Conservation (phyloP, 139 green algal species). For the Desmodesmus armatus region DNA sequence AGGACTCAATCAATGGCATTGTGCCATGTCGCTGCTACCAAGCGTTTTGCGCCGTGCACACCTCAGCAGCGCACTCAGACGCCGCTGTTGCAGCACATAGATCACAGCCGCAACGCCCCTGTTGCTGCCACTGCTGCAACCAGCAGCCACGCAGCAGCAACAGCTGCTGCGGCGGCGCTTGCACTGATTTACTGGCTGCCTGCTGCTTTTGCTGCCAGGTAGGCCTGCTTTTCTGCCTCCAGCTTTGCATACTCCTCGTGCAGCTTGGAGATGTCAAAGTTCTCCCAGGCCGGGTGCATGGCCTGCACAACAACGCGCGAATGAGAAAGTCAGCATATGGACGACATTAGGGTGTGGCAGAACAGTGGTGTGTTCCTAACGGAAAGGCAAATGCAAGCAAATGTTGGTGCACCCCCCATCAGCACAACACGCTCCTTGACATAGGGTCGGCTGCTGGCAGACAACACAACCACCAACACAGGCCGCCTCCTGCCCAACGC, state of each 20-base stretch:
- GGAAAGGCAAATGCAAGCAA: neutral
- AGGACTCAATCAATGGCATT: no score
- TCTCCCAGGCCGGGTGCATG: constrained; percentile 41
- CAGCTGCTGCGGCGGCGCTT: neutral
- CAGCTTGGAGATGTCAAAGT: constrained; percentile 35
- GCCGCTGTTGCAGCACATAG: no score
- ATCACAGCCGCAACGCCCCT: no score
- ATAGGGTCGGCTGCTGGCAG: neutral
- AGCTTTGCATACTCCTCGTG: constrained; percentile 40
- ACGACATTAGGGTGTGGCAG: neutral
- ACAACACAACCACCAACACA: neutral
- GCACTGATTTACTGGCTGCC: neutral
- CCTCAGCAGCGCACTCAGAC: no score
- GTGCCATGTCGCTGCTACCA: no score
- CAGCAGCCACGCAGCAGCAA: neutral
- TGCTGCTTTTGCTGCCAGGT: constrained; percentile 44
- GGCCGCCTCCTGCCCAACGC: neutral
- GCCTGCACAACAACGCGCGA: neutral
- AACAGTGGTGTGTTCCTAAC: neutral
- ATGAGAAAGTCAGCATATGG: neutral
- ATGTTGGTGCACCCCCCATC: neutral
- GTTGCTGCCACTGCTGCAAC: neutral
- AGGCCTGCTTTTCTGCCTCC: constrained; percentile 42
- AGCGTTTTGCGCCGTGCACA: no score
- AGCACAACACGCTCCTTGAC: neutral